Evolutionary conservation across 306 rosid species (phyloP), one percentile per base, ranked within the genome.

Genomic region (Acacia confusa): DNA sequence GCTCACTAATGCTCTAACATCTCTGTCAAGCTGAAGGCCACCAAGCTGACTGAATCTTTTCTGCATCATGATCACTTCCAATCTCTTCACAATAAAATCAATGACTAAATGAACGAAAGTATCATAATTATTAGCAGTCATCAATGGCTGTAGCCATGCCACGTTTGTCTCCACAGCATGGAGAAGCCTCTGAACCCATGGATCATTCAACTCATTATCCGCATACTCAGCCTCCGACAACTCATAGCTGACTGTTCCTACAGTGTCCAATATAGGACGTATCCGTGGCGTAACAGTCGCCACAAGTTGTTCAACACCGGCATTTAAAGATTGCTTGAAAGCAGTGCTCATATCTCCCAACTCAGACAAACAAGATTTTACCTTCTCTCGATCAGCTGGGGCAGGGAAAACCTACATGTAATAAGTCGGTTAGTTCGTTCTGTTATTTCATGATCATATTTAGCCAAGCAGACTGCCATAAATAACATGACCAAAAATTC

Each of bases 41-140:
- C 97, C 99, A 9, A 95, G 99, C 87, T 95, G 99, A 83, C 97
- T 90, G 83, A 93, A 93, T 48, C 95, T 81, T 68, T 95, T 95
- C 89, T 95, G 99, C 97, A 95, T 94, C 99, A 95, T 95, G 38
- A 91, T 94, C 82, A 92, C 98, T 89, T 94, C 98, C 28, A 94
- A 94, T 83, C 98, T 91, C 85, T 94, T 30, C 73, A 94, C 97
- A 38, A 94, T 84, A 78, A 92, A 94, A 70, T 94, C 98, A 30
- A 94, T 90, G 81, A 91, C 86, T 86, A 92, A 84, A 88, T 95
- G 97, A 47, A 93, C 97, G 36, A 91, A 89, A 1, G 90, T 82
- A 73, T 95, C 97, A 40, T 95, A 93, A 69, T 93, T 95, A 90
- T 87, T 95, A 19, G 88, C 85, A 12, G 99, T 95, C 99, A 95